Base-by-base conservation (phyloP, 176 grass and related monocot species). In the Thalia dealbata region DNA sequence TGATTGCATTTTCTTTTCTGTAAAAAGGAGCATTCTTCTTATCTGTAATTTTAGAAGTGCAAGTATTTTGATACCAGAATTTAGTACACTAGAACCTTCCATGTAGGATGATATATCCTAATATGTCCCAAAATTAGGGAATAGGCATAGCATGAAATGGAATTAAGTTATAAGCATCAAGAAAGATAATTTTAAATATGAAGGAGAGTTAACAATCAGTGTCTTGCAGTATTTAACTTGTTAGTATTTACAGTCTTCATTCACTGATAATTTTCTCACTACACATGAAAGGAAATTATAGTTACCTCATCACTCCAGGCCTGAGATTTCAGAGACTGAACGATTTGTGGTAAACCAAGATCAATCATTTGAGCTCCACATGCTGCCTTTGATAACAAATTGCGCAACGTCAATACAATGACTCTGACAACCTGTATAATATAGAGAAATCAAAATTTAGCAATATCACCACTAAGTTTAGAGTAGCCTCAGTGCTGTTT, bases 301-400 rank as follows among this genome's bases (percentile, higher is more conserved):
- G 44, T 45, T 81, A 93, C 95, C 95, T 99, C 95, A 85, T 99
- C 95, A 75, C 79, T 88, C 95, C 95, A 99, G 81, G 90, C 90
- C 75, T 99, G 95, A 79, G 85, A 87, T 88, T 99, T 99, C 75
- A 99, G 82, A 78, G 81, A 93, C 60, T 99, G 95, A 41, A 93
- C 85, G 79, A 91, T 86, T 69, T 93, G 90, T 0, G 87, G 90
- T 81, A 99, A 85, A 61, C 95, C 87, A 70, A 99, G 87, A 82
- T 99, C 90, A 50, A 99, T 93, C 95, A 99, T 91, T 86, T 99
- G 95, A 22, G 87, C 90, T 52, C 86, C 90, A 88, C 92, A 99
- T 75, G 87, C 85, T 22, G 83, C 84, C 72, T 90, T 93, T 60
- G 81, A 73, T 51, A 99, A 71, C 67, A 99, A 82, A 84, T 99